Evolutionary conservation across 345 rosid genomes (phyloP), one percentile per base, ranked within the genome.

Genomic region (Carallia pectinifolia): DNA sequence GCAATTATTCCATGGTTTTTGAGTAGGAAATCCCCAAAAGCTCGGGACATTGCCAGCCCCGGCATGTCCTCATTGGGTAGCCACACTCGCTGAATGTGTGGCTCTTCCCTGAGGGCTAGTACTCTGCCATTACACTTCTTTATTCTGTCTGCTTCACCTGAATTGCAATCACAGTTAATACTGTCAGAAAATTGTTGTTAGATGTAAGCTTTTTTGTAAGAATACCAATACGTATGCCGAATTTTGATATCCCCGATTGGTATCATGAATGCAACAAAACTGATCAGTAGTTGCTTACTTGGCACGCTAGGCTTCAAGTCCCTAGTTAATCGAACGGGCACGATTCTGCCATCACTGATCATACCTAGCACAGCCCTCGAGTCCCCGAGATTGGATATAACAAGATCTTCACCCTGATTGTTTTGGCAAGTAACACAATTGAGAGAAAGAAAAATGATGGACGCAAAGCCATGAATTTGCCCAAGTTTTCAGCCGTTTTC

Each of bases 21-120:
- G 29, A 91, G 91, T 19, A 85, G 53, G 69, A 83, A 90, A 68
- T 94, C 96, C 0, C 98, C 97, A 0, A 94, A 88, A 71, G 97
- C 92, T 30, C 98, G 81, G 19, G 98, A 87, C 98, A 94, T 94
- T 66, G 98, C 98, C n/a, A 91, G 69, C 16, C 98, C 98, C 1
- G 98, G 98, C 5, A 67, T 47, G 82, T 94, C 87, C 67, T 85
- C 90, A 58, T 73, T 40, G 0, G 98, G 98, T 37, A 91, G 81
- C 98, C 98, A 94, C 53, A 94, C 98, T 66, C 97, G 79, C 13
- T 83, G 82, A 67, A 91, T 82, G 62, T 91, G 92, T 23, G 93
- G 90, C 48, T 91, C 97, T 58, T 82, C 82, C 73, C 85, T 84
- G 23, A 90, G 77, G 4, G 95, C 86, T 9, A 90, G 75, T 0